These are phyloP conservation scores for Kluyveromyces nonfermentans DNA, from an alignment of 805 yeast species.

Conservation along the genomic window DNA sequence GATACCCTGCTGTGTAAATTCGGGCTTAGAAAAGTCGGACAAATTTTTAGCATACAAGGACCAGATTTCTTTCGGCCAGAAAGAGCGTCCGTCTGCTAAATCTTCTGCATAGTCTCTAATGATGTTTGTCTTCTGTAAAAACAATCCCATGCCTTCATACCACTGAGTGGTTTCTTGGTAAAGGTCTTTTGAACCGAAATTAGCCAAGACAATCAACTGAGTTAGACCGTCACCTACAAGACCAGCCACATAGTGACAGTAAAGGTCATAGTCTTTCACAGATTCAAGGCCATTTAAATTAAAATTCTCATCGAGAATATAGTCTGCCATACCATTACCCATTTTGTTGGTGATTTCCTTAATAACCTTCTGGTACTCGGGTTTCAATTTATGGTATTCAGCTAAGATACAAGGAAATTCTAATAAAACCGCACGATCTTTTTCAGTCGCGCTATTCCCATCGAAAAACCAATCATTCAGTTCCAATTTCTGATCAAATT, in stretches of 20 bases:
- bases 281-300: conserved; percentile 74
- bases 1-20: conserved; percentile 45
- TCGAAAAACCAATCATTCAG: conserved; percentile 72
- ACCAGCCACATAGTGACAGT: conserved; percentile 97
- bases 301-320: conserved; percentile 66
- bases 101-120: conserved; percentile 94
- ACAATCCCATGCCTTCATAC: conserved; percentile 85
- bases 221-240: conserved; percentile 95
- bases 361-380: conserved; percentile 70
- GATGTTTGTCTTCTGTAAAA: conserved; percentile 91
- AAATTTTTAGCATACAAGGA: conserved; percentile 59
- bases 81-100: conserved; percentile 80
- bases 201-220: conserved; percentile 65
- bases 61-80: conserved; percentile 97
- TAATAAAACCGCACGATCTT: conserved; percentile 72
- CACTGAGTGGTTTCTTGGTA: conserved; percentile 43
- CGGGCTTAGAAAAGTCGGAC: conserved; percentile 46
- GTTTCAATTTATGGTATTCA: conserved; percentile 65
- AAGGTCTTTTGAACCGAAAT: conserved; percentile 50
- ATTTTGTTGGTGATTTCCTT: conserved; percentile 68
- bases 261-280: conserved; percentile 71
- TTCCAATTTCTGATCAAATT: conserved; percentile 54
- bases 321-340: conserved; percentile 99
- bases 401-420: conserved; percentile 61
- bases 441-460: conserved; percentile 66